phyloP scores from a whole-genome alignment of 805 yeast genomes.

The Komagataella ulmi region DNA sequence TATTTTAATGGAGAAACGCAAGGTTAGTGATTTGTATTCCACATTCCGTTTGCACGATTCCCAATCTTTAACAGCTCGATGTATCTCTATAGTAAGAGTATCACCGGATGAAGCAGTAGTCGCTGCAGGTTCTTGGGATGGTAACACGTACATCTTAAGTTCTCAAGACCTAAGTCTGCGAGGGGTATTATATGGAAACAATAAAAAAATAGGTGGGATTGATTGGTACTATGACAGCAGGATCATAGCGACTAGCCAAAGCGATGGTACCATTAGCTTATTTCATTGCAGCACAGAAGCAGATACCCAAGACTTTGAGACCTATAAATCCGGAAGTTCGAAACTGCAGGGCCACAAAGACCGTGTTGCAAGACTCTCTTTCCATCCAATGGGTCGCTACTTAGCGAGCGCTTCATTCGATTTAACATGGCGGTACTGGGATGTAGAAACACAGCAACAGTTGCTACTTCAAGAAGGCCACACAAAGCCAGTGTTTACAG shows the following conservation, averaged over 20 bases:
- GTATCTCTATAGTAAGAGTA: conserved; percentile 46
- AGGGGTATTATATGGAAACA: conserved; percentile 27
- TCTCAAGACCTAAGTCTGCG: conserved; percentile 20
- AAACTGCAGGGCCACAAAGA: conserved; percentile 28
- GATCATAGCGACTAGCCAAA: conserved; percentile 27
- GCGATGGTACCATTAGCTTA: conserved; percentile 24
- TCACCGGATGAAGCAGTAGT: conserved; percentile 24
- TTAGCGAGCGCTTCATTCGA: conserved; percentile 71
- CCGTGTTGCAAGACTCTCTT: conserved; percentile 46
- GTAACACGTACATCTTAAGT: conserved; percentile 42
- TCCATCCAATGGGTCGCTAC: conserved; percentile 50
- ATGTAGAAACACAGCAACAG: conserved; percentile 32
- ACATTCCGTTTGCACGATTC: conserved; percentile 43
- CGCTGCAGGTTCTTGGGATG: conserved; percentile 80
- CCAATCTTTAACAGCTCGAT: conserved; percentile 57
- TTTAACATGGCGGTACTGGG: conserved; percentile 86
- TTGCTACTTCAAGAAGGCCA: conserved; percentile 79
- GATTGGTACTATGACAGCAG: conserved; percentile 36
- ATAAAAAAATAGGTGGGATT: conserved; percentile 58
- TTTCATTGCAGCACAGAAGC: background rate
- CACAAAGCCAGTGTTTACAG: conserved; percentile 49
- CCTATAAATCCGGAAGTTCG: conserved; percentile 7
- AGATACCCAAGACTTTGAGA: background rate
- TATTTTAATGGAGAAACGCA: conserved; percentile 28
- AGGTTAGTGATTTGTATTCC: conserved; percentile 18